Conservation (phyloP, 192 early-diverging fungal species). For the Coemansia sp. region DNA sequence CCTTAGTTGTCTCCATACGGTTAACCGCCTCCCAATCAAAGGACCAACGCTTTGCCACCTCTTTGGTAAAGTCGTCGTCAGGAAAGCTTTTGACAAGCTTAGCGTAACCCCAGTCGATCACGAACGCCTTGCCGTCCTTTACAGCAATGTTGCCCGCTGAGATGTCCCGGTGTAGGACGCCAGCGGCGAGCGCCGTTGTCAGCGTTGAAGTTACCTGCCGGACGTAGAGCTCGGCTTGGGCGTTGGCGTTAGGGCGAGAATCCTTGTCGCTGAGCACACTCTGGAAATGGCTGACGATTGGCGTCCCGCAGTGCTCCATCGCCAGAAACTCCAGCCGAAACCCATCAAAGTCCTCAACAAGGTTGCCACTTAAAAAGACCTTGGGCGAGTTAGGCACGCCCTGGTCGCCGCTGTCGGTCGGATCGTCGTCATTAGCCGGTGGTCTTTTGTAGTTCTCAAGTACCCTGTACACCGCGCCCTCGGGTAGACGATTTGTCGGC, state of each 20-base stretch:
- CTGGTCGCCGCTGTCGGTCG: no score
- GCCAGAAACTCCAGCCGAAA: constrained; percentile 16
- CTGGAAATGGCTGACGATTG: not conserved
- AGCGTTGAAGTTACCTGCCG: no score
- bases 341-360: constrained; percentile 14
- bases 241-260: no score
- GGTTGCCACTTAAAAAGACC: constrained; percentile 10
- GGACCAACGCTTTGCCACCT: not conserved
- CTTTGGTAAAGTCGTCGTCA: no score
- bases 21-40: not conserved
- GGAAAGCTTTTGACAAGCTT: not conserved
- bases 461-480: constrained; percentile 16
- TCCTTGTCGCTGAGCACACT: no score
- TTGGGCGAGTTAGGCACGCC: constrained; percentile 1
- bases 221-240: no score
- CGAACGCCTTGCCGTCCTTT: not conserved
- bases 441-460: not conserved
- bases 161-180: constrained; percentile 25
- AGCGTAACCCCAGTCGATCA: constrained; percentile 21
- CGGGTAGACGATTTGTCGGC: not conserved
- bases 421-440: no score
- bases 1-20: not conserved
- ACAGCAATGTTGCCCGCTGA: constrained; percentile 20
- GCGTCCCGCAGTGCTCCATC: constrained; percentile 15
- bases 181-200: no score